A percentile compares a stretch with the other conserved stretches of the same genome.
Conservation (phyloP, 192 early-diverging fungal genomes). For the Funneliformis geosporum region DNA sequence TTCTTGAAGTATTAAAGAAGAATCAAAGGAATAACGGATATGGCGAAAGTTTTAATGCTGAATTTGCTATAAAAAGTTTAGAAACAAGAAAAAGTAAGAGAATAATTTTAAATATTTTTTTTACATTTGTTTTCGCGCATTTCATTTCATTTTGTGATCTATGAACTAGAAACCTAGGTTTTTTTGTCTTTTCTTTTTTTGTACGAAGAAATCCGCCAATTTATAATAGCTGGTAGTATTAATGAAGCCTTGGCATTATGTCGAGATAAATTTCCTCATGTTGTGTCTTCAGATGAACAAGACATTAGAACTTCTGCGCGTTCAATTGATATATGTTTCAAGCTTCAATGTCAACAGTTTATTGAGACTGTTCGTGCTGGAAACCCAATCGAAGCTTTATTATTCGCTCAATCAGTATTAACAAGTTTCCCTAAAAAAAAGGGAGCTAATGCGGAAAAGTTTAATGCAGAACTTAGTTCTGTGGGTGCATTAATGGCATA, state of each 20-base stretch:
- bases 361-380: conserved; percentile 58
- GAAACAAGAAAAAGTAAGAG: conserved; percentile 42
- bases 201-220: conserved; percentile 46
- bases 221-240: conserved; percentile 50
- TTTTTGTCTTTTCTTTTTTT: conserved; percentile 6
- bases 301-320: conserved; percentile 40
- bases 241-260: conserved; percentile 39
- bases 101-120: conserved; percentile 25
- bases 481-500: conserved; percentile 65
- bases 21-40: background rate
- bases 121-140: background rate
- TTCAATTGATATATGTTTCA: conserved; percentile 55
- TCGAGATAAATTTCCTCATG: conserved; percentile 41
- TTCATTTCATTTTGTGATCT: background rate
- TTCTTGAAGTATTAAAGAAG: conserved; percentile 19
- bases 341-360: conserved; percentile 66
- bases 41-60: conserved; percentile 1
- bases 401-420: conserved; percentile 61
- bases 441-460: conserved; percentile 41
- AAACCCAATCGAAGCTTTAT: conserved; percentile 52
- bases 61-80: conserved; percentile 34
- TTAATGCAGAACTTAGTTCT: conserved; percentile 46
- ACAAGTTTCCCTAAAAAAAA: conserved; percentile 41
- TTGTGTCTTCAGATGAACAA: conserved; percentile 39
- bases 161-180: background rate